phyloP scores from a whole-genome alignment of 345 rosid genomes.

The Euphorbia peplus region DNA sequence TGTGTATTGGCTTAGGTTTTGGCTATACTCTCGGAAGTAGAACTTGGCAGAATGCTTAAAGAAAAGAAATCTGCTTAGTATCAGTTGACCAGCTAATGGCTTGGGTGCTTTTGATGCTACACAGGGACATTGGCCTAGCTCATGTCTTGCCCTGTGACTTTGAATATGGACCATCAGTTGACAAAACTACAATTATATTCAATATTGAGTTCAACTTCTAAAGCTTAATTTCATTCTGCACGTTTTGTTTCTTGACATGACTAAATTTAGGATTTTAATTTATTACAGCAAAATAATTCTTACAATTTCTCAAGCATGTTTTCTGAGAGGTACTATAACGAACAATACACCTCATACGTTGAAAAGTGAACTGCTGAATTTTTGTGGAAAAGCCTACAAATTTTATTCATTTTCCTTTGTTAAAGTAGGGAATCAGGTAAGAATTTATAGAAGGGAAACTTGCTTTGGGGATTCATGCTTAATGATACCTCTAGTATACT shows the following conservation, averaged over 20 bases:
- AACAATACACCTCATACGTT: background rate
- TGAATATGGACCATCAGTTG: background rate
- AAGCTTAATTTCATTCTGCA: background rate
- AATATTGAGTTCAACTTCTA: background rate
- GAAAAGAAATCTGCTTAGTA: too few relatives aligned
- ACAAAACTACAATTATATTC: background rate
- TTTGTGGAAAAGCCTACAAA: background rate
- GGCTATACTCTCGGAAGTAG: too few relatives aligned
- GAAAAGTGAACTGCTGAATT: background rate
- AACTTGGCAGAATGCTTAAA: too few relatives aligned
- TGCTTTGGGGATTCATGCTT: slow-evolving; percentile 1
- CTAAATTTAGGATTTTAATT: background rate
- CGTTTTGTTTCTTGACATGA: background rate
- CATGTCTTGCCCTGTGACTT: background rate
- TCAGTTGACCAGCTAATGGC: too few relatives aligned
- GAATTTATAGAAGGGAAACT: background rate
- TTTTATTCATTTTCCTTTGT: background rate
- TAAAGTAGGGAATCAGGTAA: background rate
- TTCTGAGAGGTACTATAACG: background rate
- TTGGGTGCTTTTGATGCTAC: too few relatives aligned
- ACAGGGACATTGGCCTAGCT: too few relatives aligned
- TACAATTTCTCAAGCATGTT: background rate
- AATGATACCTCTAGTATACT: background rate
- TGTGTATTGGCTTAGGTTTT: too few relatives aligned
- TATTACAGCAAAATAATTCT: background rate